Evolutionary conservation across 257 asterid species (phyloP).

Genomic region (Schizonepeta tenuifolia): DNA sequence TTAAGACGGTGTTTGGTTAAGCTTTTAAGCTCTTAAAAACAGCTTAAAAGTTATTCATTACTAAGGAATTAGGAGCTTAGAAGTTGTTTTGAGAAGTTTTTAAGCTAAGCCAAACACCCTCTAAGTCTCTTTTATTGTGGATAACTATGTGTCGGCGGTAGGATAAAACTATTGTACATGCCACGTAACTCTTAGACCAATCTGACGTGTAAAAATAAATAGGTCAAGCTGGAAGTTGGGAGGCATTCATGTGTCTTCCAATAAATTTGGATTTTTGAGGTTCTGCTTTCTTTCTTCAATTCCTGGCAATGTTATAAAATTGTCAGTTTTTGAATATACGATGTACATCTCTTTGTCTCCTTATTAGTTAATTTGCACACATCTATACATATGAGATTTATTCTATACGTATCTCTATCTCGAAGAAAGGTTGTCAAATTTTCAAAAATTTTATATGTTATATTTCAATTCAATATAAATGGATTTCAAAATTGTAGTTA

Average conservation of each 20-base stretch:
- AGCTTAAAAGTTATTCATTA: too few relatives aligned
- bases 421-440: too few relatives aligned
- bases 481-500: not conserved
- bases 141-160: slow-evolving; percentile 28
- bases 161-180: not conserved
- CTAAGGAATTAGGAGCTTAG: too few relatives aligned
- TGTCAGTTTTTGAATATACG: too few relatives aligned
- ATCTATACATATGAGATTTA: too few relatives aligned
- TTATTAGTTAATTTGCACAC: not conserved
- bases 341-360: too few relatives aligned
- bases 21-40: too few relatives aligned
- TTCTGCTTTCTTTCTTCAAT: not conserved
- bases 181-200: slow-evolving; percentile 27
- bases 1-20: too few relatives aligned
- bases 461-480: not conserved
- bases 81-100: too few relatives aligned
- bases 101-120: too few relatives aligned
- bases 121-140: slow-evolving; percentile 19
- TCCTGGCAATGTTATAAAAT: not conserved
- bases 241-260: not conserved
- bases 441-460: too few relatives aligned
- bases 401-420: too few relatives aligned
- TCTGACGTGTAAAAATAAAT: slow-evolving; percentile 11
- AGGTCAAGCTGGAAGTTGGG: slow-evolving; percentile 15
- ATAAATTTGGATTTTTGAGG: slow-evolving; percentile 1